Percentiles rank a stretch among this genome's conserved stretches.
Evolutionary conservation across 2,329 filamentous ascomycete species (phyloP).

Genomic region (Cladosporium colombiae): DNA sequence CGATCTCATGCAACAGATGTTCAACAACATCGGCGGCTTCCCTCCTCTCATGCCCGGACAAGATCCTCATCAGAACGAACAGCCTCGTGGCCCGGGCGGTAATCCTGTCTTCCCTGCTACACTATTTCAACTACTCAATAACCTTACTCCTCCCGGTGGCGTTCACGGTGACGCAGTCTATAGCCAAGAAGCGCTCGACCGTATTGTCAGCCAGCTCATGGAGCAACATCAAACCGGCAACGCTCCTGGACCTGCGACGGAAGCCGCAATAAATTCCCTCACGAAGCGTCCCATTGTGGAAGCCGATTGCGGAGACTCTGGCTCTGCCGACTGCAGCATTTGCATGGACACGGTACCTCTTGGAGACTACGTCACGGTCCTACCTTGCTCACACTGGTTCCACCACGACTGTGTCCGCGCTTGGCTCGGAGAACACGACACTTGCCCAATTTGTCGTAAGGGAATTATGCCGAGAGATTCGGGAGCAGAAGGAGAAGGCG

Average conservation of each 20-base stretch:
- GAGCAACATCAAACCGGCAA: slow-evolving; percentile 75
- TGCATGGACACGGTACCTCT: slow-evolving; percentile 84
- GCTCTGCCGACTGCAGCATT: slow-evolving; percentile 80
- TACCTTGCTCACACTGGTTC: slow-evolving; percentile 94
- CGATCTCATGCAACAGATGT: slow-evolving; percentile 36
- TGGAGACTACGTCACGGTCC: slow-evolving; percentile 70
- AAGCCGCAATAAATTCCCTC: slow-evolving; percentile 71
- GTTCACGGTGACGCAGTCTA: slow-evolving; percentile 77
- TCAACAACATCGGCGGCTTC: slow-evolving; percentile 34
- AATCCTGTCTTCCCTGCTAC: slow-evolving; percentile 18
- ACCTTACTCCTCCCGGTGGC: slow-evolving; percentile 42
- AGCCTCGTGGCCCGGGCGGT: slow-evolving; percentile 1
- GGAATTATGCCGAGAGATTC: slow-evolving; percentile 45
- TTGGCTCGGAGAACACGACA: slow-evolving; percentile 90
- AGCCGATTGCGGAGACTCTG: slow-evolving; percentile 68
- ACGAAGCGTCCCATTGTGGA: slow-evolving; percentile 68
- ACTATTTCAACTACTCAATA: slow-evolving; percentile 27
- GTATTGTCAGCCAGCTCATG: slow-evolving; percentile 84
- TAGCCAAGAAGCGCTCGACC: slow-evolving; percentile 85
- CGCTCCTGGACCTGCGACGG: slow-evolving; percentile 78
- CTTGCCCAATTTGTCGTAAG: slow-evolving; percentile 78
- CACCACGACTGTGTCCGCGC: slow-evolving; percentile 77
- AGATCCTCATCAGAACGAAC: slow-evolving; percentile 8
- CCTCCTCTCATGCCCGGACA: slow-evolving; percentile 11
- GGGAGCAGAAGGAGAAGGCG: slow-evolving; percentile 5